A percentile compares a stretch with the other conserved stretches of the same genome.
Conservation (phyloP, 2,329 filamentous ascomycete genomes). For the Fusarium xyrophilum region DNA sequence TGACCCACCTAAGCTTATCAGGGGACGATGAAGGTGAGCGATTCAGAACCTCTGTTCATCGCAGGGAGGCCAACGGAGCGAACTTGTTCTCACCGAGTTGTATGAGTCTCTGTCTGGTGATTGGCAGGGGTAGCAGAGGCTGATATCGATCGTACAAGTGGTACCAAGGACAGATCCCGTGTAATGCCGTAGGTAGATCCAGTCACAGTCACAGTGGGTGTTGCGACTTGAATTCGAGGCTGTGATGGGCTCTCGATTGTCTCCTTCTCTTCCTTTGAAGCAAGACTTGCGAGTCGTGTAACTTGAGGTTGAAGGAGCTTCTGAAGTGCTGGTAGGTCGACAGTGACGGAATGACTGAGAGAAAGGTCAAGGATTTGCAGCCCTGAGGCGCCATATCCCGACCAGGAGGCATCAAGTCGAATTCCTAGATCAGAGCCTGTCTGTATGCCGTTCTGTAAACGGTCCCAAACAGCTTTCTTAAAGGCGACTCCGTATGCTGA, state of each 20-base stretch:
- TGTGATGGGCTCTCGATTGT: constrained; percentile 6
- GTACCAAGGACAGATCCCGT: constrained; percentile 40
- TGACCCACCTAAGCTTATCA: constrained; percentile 35
- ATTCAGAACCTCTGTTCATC: constrained; percentile 49
- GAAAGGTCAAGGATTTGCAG: constrained; percentile 49
- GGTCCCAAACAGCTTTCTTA: constrained; percentile 29
- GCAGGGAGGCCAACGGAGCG: constrained; percentile 48
- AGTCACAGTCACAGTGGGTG: constrained; percentile 49
- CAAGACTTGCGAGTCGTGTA: constrained; percentile 33
- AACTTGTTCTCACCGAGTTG: constrained; percentile 50
- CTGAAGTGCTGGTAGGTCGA: constrained; percentile 46
- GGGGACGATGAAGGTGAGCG: constrained; percentile 17
- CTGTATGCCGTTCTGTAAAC: constrained; percentile 34
- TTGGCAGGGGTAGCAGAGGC: constrained; percentile 47
- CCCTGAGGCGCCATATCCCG: constrained; percentile 1
- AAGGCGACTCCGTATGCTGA: constrained; percentile 31
- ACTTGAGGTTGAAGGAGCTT: constrained; percentile 39
- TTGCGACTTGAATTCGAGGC: constrained; percentile 30
- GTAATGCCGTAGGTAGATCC: constrained; percentile 51
- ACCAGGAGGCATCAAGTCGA: constrained; percentile 45
- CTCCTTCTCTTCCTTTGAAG: constrained; percentile 24
- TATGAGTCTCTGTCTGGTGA: constrained; percentile 46
- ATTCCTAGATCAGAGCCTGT: constrained; percentile 50
- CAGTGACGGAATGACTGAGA: constrained; percentile 49
- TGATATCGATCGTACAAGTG: constrained; percentile 50